Percentiles rank a stretch among this genome's conserved stretches.
These are phyloP conservation scores for Cryptococcus floricola DNA, from an alignment of 1,284 basidiomycete species.

Conservation along the genomic window DNA sequence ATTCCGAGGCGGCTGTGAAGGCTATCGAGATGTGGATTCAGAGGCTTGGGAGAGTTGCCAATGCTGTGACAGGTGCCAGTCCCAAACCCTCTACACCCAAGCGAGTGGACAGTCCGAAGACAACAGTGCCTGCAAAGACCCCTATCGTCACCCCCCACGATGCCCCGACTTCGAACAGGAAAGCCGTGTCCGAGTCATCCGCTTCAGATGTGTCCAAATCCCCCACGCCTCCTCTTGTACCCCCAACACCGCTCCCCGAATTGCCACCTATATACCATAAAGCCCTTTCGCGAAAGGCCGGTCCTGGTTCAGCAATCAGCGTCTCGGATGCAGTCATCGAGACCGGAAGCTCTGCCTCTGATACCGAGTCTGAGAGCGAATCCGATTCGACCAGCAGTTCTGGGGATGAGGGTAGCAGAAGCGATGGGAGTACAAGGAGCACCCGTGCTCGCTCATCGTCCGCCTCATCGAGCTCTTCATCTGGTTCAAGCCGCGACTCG, in stretches of 20 bases:
- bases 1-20: slow-evolving; percentile 13
- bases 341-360: slow-evolving; percentile 32
- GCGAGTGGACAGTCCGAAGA: not conserved
- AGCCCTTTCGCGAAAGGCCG: slow-evolving; percentile 28
- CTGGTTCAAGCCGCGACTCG: not conserved
- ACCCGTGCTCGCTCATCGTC: slow-evolving; percentile 1
- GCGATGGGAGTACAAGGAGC: not conserved
- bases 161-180: not conserved
- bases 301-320: slow-evolving; percentile 37
- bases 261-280: slow-evolving; percentile 27
- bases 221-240: not conserved
- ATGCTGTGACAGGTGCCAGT: slow-evolving; percentile 16
- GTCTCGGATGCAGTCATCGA: slow-evolving; percentile 43
- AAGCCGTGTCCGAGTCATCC: not conserved
- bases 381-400: slow-evolving; percentile 5
- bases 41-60: slow-evolving; percentile 16
- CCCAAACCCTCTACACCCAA: too few relatives aligned
- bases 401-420: not conserved
- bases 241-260: not conserved
- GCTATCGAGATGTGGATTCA: slow-evolving; percentile 31
- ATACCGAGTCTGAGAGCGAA: slow-evolving; percentile 20
- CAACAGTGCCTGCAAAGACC: not conserved
- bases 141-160: not conserved
- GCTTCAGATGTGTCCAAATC: not conserved
- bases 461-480: slow-evolving; percentile 6